Evolutionary conservation across 129 eudicot genomes (phyloP).

Genomic region (Arctium minus): DNA sequence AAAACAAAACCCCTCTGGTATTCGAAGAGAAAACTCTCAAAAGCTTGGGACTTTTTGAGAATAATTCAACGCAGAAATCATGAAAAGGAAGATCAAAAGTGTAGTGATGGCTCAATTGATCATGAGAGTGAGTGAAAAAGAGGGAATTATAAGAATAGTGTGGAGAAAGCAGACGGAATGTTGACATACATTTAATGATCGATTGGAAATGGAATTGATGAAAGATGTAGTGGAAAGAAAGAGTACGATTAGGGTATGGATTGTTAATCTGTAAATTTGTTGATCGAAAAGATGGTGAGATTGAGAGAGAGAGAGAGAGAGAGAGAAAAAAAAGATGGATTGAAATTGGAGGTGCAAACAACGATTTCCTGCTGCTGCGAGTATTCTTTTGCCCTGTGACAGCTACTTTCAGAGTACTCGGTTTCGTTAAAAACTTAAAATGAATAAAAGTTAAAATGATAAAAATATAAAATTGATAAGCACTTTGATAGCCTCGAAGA

Average conservation of each 20-base stretch:
- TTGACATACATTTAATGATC: neutral
- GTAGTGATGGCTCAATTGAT: neutral
- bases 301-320: no score
- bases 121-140: neutral
- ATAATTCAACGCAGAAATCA: neutral
- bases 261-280: neutral
- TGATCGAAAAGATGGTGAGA: constrained; percentile 11
- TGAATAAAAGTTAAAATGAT: no score
- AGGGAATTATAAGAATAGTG: neutral
- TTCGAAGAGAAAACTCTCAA: neutral
- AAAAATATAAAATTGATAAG: no score
- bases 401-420: constrained; percentile 5
- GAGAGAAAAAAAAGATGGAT: neutral
- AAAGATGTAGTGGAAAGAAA: constrained; percentile 5
- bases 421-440: neutral
- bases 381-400: constrained; percentile 21
- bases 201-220: constrained; percentile 11
- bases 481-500: no score
- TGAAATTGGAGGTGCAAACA: constrained; percentile 7
- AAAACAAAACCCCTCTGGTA: neutral
- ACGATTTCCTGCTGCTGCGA: constrained; percentile 15
- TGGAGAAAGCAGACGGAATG: neutral
- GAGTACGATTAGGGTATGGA: constrained; percentile 9
- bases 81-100: neutral
- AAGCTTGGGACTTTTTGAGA: neutral